Conservation (phyloP, 1,284 basidiomycete genomes). For the Tranzscheliella williamsii region DNA sequence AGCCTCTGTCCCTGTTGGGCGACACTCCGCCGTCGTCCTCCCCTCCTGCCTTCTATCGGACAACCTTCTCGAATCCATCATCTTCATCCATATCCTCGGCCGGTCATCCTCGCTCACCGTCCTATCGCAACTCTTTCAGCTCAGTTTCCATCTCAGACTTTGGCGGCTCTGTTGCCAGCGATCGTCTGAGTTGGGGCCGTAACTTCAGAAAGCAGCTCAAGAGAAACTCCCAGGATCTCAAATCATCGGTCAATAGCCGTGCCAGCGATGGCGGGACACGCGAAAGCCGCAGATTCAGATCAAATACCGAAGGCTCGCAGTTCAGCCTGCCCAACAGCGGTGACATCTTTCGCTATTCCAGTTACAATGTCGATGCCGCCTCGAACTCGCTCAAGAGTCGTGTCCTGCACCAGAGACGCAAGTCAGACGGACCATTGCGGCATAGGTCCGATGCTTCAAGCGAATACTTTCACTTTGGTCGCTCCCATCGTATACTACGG, state of each 20-base stretch:
- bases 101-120: slow-evolving; percentile 17
- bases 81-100: slow-evolving; percentile 32
- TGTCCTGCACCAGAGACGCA: slow-evolving; percentile 30
- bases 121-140: slow-evolving; percentile 41
- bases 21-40: slow-evolving; percentile 7
- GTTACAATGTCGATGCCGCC: slow-evolving; percentile 14
- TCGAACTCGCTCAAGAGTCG: slow-evolving; percentile 9
- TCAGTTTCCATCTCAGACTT: slow-evolving; percentile 30
- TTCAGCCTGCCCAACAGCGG: slow-evolving; percentile 16
- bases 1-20: background rate
- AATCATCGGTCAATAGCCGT: slow-evolving; percentile 4
- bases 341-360: slow-evolving; percentile 31
- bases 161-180: slow-evolving; percentile 23
- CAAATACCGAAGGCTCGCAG: slow-evolving; percentile 29
- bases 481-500: slow-evolving; percentile 15
- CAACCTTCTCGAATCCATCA: slow-evolving; percentile 39
- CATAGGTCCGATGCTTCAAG: slow-evolving; percentile 6
- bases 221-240: slow-evolving; percentile 21
- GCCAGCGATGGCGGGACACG: slow-evolving; percentile 2
- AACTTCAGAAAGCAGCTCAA: slow-evolving; percentile 26
- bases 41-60: slow-evolving; percentile 20
- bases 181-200: slow-evolving; percentile 37
- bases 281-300: slow-evolving; percentile 17
- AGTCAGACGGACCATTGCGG: slow-evolving; percentile 28
- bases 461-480: slow-evolving; percentile 1